Percentiles rank a stretch among this genome's conserved stretches.
Conservation (phyloP, 1,139 yeast genomes). For the Saccharomyces hybrid region DNA sequence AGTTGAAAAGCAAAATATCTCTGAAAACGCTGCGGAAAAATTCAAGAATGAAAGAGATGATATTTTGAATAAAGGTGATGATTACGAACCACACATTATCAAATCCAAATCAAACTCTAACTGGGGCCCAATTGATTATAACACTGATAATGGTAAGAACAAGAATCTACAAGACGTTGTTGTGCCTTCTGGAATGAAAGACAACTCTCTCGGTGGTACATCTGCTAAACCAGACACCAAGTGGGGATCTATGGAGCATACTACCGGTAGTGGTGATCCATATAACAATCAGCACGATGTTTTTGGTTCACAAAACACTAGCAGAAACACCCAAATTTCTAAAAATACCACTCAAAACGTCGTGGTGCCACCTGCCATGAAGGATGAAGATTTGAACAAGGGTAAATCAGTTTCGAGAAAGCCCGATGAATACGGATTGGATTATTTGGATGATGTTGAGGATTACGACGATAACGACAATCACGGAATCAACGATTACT, state of each 20-base stretch:
- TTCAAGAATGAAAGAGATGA: background rate
- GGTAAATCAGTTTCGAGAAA: background rate
- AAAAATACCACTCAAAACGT: background rate
- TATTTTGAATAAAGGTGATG: background rate
- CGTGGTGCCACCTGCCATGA: background rate
- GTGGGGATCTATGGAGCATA: background rate
- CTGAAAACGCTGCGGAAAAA: background rate
- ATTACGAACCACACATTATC: background rate
- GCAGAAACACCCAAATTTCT: background rate
- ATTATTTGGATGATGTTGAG: background rate
- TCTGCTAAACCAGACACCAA: background rate
- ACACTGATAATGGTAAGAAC: background rate
- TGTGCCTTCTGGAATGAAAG: background rate
- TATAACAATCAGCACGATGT: background rate
- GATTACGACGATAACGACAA: background rate
- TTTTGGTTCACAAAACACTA: background rate
- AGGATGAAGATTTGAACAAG: background rate
- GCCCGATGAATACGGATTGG: background rate
- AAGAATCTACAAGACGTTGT: background rate
- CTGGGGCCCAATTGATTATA: background rate
- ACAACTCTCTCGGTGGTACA: background rate
- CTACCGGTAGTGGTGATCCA: background rate
- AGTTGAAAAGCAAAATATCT: background rate
- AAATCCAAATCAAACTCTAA: background rate
- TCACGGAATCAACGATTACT: background rate